A percentile compares a stretch with the other conserved stretches of the same genome.
Evolutionary conservation across 2,329 filamentous ascomycete species (phyloP).

Genomic region (Malbranchea zuffiana): DNA sequence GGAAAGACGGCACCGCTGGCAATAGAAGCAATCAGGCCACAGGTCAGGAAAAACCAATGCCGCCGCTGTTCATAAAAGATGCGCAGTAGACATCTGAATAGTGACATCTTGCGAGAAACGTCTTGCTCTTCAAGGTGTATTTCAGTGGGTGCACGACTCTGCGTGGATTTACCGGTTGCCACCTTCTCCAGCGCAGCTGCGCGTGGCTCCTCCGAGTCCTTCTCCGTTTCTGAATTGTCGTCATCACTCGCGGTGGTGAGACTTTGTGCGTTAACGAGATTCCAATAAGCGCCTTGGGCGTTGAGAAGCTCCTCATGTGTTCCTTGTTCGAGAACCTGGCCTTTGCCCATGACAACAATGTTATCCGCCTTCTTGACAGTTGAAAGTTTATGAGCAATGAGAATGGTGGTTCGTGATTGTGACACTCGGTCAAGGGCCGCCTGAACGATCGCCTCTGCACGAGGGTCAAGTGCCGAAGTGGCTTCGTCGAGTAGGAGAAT

Average conservation of each 20-base stretch:
- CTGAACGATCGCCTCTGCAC: slow-evolving; percentile 77
- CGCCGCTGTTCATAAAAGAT: slow-evolving; percentile 28
- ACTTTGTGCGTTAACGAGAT: slow-evolving; percentile 57
- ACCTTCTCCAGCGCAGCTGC: slow-evolving; percentile 5
- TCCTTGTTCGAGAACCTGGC: slow-evolving; percentile 76
- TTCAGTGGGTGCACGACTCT: slow-evolving; percentile 8
- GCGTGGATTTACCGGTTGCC: slow-evolving; percentile 9
- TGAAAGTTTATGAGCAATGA: slow-evolving; percentile 76
- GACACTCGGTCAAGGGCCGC: slow-evolving; percentile 71
- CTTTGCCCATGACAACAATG: slow-evolving; percentile 74
- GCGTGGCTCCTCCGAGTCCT: slow-evolving; percentile 3
- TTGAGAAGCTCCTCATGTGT: slow-evolving; percentile 64
- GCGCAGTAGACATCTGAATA: slow-evolving; percentile 27
- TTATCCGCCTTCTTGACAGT: slow-evolving; percentile 82
- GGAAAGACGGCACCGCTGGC: slow-evolving; percentile 35
- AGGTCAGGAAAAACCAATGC: slow-evolving; percentile 31
- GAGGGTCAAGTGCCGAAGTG: slow-evolving; percentile 74
- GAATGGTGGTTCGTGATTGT: slow-evolving; percentile 69
- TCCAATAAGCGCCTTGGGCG: slow-evolving; percentile 58
- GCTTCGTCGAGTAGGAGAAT: slow-evolving; percentile 80
- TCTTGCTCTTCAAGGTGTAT: slow-evolving; percentile 3
- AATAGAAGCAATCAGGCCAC: slow-evolving; percentile 26
- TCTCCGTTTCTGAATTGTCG: slow-evolving; percentile 9
- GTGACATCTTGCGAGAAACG: slow-evolving; percentile 16
- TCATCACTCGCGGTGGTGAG: slow-evolving; percentile 11